Percentiles rank a stretch among this genome's conserved stretches.
Evolutionary conservation across 495 filamentous ascomycete species (phyloP).

Genomic region (Choiromyces venosus): DNA sequence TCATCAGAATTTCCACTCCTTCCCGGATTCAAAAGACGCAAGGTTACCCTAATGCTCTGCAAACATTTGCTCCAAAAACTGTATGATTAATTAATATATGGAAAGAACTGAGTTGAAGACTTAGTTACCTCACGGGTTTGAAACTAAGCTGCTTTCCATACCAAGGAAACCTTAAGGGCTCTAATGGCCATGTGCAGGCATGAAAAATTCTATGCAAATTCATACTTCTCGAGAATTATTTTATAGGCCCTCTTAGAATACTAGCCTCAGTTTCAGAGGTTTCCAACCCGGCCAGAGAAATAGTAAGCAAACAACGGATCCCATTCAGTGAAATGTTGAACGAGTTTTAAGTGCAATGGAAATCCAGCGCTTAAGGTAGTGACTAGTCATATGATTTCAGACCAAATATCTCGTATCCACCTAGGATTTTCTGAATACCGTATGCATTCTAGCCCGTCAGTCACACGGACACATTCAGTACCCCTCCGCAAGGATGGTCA

Average conservation of each 20-base stretch:
- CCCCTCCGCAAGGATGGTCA: neutral
- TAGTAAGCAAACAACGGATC: neutral
- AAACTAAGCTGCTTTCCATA: neutral
- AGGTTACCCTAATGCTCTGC: neutral
- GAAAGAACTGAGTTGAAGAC: neutral
- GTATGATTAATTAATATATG: neutral
- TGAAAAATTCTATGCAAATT: neutral
- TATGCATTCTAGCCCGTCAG: neutral
- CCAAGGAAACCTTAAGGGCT: neutral
- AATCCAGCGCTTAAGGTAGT: neutral
- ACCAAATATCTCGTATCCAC: neutral
- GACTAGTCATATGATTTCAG: neutral
- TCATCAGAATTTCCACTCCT: neutral
- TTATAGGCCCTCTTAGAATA: neutral
- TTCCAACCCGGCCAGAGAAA: neutral
- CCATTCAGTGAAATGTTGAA: neutral
- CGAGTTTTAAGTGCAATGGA: neutral
- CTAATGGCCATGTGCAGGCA: neutral
- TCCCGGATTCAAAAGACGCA: neutral
- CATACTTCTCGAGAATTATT: neutral
- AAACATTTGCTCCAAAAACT: neutral
- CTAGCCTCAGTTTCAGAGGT: neutral
- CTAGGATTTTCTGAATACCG: neutral
- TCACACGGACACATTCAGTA: neutral
- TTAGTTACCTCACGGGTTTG: neutral